phyloP scores from a whole-genome alignment of 495 filamentous ascomycete species.

The Aspergillus cavernicola region DNA sequence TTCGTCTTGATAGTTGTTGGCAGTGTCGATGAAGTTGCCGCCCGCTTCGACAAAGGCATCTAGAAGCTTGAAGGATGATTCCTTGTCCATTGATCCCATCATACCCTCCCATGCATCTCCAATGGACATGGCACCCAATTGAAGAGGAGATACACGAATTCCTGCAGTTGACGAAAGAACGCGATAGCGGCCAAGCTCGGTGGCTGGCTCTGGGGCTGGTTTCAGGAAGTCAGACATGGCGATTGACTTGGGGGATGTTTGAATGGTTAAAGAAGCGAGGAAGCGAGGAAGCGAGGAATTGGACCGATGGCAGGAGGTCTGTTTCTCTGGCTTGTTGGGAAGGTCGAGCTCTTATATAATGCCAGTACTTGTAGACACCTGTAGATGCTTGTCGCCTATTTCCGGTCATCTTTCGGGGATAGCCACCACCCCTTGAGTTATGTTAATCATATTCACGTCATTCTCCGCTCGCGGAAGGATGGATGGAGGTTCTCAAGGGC shows the following conservation, averaged over 20 bases:
- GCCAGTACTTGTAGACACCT: no score
- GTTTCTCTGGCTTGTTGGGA: background rate
- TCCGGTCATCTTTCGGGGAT: background rate
- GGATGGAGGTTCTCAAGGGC: no score
- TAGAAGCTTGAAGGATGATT: conserved; percentile 46
- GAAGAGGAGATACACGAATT: conserved; percentile 57
- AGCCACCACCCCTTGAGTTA: background rate
- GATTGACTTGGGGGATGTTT: background rate
- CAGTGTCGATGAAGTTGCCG: conserved; percentile 53
- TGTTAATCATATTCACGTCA: background rate
- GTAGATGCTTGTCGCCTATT: background rate
- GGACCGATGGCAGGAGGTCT: background rate
- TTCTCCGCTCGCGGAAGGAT: background rate
- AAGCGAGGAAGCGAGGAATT: background rate
- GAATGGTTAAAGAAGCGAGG: background rate
- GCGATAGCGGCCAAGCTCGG: conserved; percentile 54
- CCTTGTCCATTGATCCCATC: conserved; percentile 50
- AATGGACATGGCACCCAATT: conserved; percentile 62
- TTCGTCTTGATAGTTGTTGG: conserved; percentile 53
- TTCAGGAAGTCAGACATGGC: conserved; percentile 39
- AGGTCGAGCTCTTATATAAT: background rate
- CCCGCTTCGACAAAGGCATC: conserved; percentile 49
- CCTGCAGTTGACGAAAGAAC: conserved; percentile 57
- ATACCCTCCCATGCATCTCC: conserved; percentile 50
- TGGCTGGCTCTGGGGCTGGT: conserved; percentile 47